These are phyloP conservation scores for Septoria petroselini DNA, from an alignment of 2,329 filamentous ascomycete genomes.

Conservation along the genomic window DNA sequence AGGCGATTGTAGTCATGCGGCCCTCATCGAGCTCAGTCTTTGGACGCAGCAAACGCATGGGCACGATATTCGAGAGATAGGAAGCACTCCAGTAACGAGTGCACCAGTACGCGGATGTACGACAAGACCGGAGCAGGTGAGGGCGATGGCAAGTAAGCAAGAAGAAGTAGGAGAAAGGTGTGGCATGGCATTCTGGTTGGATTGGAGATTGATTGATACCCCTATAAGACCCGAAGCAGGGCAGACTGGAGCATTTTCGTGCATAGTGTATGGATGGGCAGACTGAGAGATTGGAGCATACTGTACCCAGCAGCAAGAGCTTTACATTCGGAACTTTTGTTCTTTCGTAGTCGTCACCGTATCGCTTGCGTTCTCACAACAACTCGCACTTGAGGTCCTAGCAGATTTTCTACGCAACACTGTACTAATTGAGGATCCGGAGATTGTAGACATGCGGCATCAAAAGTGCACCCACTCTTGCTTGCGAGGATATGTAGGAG, in stretches of 20 bases:
- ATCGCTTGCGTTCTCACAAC: too few relatives aligned
- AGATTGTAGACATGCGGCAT: too few relatives aligned
- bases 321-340: too few relatives aligned
- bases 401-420: too few relatives aligned
- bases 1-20: constrained; percentile 4
- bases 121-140: not conserved
- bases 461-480: too few relatives aligned
- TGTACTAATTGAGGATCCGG: too few relatives aligned
- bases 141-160: not conserved
- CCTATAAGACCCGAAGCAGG: not conserved
- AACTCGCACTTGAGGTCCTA: too few relatives aligned
- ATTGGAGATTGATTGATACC: not conserved
- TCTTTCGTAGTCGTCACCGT: too few relatives aligned
- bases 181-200: not conserved
- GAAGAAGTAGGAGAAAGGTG: not conserved
- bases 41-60: constrained; percentile 1
- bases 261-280: not conserved
- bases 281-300: not conserved
- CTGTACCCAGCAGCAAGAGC: too few relatives aligned
- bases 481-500: too few relatives aligned
- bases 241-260: not conserved
- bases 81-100: constrained; percentile 11
- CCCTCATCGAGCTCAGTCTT: constrained; percentile 3
- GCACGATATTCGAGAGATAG: constrained; percentile 11
- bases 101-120: not conserved